phyloP scores from a whole-genome alignment of 2,329 filamentous ascomycete species.

The Cladosporium austrohemisphaericum region DNA sequence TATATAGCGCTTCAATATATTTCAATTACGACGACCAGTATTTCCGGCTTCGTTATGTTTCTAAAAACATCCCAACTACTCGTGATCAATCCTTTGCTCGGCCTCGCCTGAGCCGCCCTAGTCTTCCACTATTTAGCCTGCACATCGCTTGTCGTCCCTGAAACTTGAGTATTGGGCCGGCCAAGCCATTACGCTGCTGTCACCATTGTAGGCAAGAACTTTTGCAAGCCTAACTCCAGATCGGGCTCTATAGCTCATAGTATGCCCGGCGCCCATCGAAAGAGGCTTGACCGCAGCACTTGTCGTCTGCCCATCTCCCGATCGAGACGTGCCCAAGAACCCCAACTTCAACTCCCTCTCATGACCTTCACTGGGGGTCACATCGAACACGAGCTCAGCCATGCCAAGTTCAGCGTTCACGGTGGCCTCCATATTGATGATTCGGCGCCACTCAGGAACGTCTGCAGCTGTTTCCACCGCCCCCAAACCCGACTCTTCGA shows the following conservation, averaged over 20 bases:
- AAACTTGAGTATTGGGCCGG: too few relatives aligned
- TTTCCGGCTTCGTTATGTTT: too few relatives aligned
- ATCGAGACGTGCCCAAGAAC: not conserved
- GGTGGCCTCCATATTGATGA: constrained; percentile 1
- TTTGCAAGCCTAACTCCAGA: too few relatives aligned
- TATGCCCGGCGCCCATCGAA: constrained; percentile 3
- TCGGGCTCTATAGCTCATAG: not conserved
- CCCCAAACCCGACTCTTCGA: constrained; percentile 20
- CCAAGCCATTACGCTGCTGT: too few relatives aligned
- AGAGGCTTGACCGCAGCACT: constrained; percentile 1
- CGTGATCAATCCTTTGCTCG: too few relatives aligned
- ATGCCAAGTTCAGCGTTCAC: not conserved
- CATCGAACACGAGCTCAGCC: not conserved
- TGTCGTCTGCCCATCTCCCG: not conserved
- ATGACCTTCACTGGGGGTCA: constrained; percentile 4
- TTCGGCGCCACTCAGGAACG: constrained; percentile 16
- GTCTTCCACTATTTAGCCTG: too few relatives aligned
- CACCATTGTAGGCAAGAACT: too few relatives aligned
- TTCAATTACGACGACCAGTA: too few relatives aligned
- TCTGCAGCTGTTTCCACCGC: constrained; percentile 12
- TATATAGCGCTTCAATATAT: too few relatives aligned
- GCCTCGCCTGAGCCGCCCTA: too few relatives aligned
- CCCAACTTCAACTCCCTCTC: not conserved
- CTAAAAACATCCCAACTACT: too few relatives aligned
- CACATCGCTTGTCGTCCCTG: too few relatives aligned